A percentile compares a stretch with the other conserved stretches of the same genome.
These are phyloP conservation scores for Inonotus obliquus DNA, from an alignment of 1,284 basidiomycete genomes.

Conservation along the genomic window DNA sequence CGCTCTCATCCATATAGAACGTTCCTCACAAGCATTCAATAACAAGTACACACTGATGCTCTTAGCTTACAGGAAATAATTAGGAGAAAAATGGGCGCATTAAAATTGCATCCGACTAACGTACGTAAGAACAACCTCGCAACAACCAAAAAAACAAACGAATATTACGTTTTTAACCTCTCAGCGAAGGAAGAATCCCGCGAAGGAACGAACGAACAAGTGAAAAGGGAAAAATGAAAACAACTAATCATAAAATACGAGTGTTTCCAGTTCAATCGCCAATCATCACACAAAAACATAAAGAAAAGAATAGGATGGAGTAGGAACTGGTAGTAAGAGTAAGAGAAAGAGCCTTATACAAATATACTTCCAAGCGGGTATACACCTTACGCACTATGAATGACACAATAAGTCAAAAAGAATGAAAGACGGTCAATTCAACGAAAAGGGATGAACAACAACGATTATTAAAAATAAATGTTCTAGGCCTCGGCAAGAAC, in stretches of 20 bases:
- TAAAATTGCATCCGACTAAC: no score
- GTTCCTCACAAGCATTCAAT: no score
- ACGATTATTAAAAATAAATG: neutral
- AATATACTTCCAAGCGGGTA: neutral
- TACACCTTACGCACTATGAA: neutral
- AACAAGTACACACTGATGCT: no score
- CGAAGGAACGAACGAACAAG: neutral
- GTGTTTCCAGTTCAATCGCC: neutral
- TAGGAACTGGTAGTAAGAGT: neutral
- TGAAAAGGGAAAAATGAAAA: neutral
- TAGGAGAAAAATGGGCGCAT: no score
- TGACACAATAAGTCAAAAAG: slow-evolving; percentile 11
- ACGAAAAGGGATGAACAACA: neutral
- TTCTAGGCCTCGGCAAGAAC: slow-evolving; percentile 15
- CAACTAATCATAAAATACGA: neutral
- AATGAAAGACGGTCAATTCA: slow-evolving; percentile 6
- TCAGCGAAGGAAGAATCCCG: neutral
- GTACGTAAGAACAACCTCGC: no score
- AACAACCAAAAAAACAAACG: no score
- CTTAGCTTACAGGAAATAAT: no score
- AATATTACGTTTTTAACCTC: no score
- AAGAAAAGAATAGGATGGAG: neutral
- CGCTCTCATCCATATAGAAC: no score
- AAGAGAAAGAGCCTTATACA: neutral
- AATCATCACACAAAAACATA: no score